These are phyloP conservation scores for Arachis hypogaea DNA, from an alignment of 306 rosid genomes.

Conservation along the genomic window DNA sequence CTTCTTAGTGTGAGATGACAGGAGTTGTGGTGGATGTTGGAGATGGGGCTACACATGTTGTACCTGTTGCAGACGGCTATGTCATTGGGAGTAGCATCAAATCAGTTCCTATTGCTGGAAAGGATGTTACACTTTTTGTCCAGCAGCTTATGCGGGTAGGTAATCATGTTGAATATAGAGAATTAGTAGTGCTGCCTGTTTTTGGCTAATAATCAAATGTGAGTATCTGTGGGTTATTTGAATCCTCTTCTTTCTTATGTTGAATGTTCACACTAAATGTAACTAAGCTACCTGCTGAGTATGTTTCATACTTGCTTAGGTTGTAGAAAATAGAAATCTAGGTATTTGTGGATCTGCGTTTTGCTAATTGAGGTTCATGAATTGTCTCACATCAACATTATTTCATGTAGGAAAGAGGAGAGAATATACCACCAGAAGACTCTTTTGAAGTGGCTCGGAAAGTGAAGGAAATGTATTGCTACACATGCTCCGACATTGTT, in stretches of 20 bases:
- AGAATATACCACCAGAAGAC: slow-evolving; percentile 94
- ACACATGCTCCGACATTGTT: slow-evolving; percentile 96
- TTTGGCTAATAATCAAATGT: slow-evolving; percentile 10
- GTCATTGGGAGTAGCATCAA: slow-evolving; percentile 98
- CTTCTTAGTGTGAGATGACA: slow-evolving; percentile 98
- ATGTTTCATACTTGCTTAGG: not conserved
- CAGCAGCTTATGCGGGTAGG: slow-evolving; percentile 98
- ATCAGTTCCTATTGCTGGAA: slow-evolving; percentile 92
- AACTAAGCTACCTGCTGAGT: slow-evolving; percentile 6
- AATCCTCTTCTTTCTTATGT: slow-evolving; percentile 9
- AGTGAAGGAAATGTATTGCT: slow-evolving; percentile 96
- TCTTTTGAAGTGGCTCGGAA: slow-evolving; percentile 97
- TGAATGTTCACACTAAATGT: slow-evolving; percentile 24
- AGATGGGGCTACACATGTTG: slow-evolving; percentile 95
- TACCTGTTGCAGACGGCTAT: slow-evolving; percentile 99
- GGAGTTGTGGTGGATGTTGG: slow-evolving; percentile 98
- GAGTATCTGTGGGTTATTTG: slow-evolving; percentile 11
- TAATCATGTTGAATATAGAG: not conserved
- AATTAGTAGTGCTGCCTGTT: too few species aligned
- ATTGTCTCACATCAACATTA: slow-evolving; percentile 36
- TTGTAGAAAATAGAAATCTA: slow-evolving; percentile 17
- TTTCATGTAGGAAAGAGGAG: slow-evolving; percentile 95
- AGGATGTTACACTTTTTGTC: slow-evolving; percentile 88
- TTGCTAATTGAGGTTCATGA: slow-evolving; percentile 36
- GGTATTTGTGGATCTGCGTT: slow-evolving; percentile 28